Base-by-base conservation (phyloP, 2,329 filamentous ascomycete species). In the Cryphonectria japonica region DNA sequence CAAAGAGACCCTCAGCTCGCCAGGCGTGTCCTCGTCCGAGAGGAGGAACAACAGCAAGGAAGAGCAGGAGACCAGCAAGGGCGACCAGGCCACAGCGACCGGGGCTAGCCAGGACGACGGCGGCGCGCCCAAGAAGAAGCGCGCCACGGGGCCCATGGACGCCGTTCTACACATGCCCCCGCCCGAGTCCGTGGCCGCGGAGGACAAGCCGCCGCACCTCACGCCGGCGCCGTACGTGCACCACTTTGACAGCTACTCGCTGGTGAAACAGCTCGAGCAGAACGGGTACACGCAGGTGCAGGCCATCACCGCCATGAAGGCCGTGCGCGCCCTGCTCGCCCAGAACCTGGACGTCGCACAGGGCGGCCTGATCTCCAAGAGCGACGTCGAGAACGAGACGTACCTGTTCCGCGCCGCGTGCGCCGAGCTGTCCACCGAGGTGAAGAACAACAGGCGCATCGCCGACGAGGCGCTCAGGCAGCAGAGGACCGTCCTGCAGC, bases 371-470 rank as follows among this genome's bases (percentile, higher is more conserved):
- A 93, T 98, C 14, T 94, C 91, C 80, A 98, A 97, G 81, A 94
- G 91, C 61, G 93, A 97, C 77, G 92, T 97, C 52, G 95, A 98
- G 79, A 99, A 98, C 79, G 93, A 98, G 81, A 91, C 91, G 9
- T 99, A 99, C 79, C 87, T 99, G 14, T 99, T 99, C 84, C 89
- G 92, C 68, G 96, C 96, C 1, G 96, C 96, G 2, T 98, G 95
- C 79, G 95, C 93, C 3, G 96, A 99, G 82, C 87, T 99, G 46
- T 89, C 91, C 76, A 95, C 94, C 34, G 96, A 98, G 79, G 90
- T 98, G 26, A 91, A 89, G 74, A 94, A 94, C 73, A 91, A 91
- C 69, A 87, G 94, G 34, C 91, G 92, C 75, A 86, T 89, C 0
- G 91, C 93, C 75, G 91, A 94, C 74, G 95, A 98, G 80, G 88